Conservation (phyloP, 2,329 filamentous ascomycete species). For the Neonectria punicea region DNA sequence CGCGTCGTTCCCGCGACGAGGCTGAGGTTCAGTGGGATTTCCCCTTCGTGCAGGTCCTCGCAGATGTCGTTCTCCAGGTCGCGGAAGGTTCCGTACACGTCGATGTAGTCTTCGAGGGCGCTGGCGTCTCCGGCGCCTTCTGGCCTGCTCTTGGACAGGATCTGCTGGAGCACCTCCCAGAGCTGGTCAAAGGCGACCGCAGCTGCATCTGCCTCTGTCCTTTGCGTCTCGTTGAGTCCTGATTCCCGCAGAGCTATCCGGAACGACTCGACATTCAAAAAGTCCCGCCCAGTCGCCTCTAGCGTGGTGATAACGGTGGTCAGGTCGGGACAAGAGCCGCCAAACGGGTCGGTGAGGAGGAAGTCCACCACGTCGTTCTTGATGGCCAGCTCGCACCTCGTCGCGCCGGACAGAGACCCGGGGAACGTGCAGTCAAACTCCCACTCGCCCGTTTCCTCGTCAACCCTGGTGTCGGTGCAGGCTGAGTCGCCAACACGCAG, state of each 20-base stretch:
- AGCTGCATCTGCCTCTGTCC: slow-evolving; percentile 39
- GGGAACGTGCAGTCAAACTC: slow-evolving; percentile 51
- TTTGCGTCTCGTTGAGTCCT: slow-evolving; percentile 32
- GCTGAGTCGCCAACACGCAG: slow-evolving; percentile 47
- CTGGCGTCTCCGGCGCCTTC: slow-evolving; percentile 31
- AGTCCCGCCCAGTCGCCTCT: slow-evolving; percentile 41
- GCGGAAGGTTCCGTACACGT: slow-evolving; percentile 45
- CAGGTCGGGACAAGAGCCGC: slow-evolving; percentile 49
- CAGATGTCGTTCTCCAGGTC: slow-evolving; percentile 49
- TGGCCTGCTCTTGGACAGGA: slow-evolving; percentile 41
- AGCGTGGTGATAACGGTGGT: slow-evolving; percentile 50
- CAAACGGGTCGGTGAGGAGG: slow-evolving; percentile 49
- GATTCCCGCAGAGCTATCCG: slow-evolving; percentile 41
- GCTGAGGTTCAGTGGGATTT: slow-evolving; percentile 47
- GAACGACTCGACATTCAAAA: slow-evolving; percentile 42
- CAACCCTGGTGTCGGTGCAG: slow-evolving; percentile 44
- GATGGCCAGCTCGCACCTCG: slow-evolving; percentile 47
- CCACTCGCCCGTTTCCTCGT: slow-evolving; percentile 45
- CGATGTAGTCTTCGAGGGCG: slow-evolving; percentile 46
- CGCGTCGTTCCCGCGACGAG: slow-evolving; percentile 46
- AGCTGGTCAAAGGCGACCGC: slow-evolving; percentile 44
- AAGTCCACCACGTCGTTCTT: slow-evolving; percentile 47
- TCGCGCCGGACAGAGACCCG: slow-evolving; percentile 42
- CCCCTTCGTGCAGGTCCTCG: slow-evolving; percentile 45
- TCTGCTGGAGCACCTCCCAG: slow-evolving; percentile 46